Evolutionary conservation across 1,284 basidiomycete species (phyloP), one percentile per base, ranked within the genome.

Genomic region (Cystobasidium pallidum): DNA sequence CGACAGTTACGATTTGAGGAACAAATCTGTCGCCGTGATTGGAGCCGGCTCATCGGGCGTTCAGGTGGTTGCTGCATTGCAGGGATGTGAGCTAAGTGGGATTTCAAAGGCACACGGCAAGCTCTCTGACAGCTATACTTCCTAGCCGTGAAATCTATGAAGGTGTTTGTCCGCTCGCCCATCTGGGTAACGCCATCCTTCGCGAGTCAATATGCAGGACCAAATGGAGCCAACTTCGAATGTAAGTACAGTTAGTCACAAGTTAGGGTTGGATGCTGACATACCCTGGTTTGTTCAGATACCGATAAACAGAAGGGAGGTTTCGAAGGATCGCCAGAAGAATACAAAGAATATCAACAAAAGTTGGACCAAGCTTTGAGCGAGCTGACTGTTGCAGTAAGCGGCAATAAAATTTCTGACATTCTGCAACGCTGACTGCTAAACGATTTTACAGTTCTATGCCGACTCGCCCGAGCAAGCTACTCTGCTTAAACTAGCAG

Each of bases 141-240:
- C 10, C n/a, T n/a, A 47, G 45, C 45, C n/a, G 45, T 47, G 11
- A 47, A 47, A 47, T 47, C 45, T n/a, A 47, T 47, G 45, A 47
- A 47, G 45, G 45, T 47, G 8, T 55, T 26, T 26, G 21, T 55
- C 7, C 52, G 52, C 11, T 26, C n/a, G 13, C 52, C 52, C 11
- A 55, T 34, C 4, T 55, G 52, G 52, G 32, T 55, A 13, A 55
- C 52, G 52, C 52, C 52, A 6, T 21, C 52, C 3, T 55, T 55
- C 30, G 52, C 52, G 30, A 30, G 26, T n/a, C 52, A 55, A 55
- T 55, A 55, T 28, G 52, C 52, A 26, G 52, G 52, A 8, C 52
- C 52, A n/a, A n/a, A 28, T 34, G 52, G 52, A 13, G 8, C 24
- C 26, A 55, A 55, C 24, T 55, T 55, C 19, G 52, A 55, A 10